Evolutionary conservation across 2,329 filamentous ascomycete genomes (phyloP), one percentile per base, ranked within the genome.

Genomic region (Epichloe amarillans): DNA sequence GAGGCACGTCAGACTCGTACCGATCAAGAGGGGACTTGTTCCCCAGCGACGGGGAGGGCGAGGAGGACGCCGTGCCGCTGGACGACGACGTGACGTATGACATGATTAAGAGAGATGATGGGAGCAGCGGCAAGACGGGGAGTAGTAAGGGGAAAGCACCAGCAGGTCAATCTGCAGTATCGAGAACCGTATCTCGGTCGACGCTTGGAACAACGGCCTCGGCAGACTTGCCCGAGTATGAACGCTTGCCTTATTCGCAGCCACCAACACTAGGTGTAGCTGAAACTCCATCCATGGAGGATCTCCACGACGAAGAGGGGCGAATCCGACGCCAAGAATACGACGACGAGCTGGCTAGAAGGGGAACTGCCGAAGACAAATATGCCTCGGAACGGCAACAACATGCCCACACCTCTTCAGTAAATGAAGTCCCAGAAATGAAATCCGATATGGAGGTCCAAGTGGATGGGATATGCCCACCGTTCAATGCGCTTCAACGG

Each of bases 71-170:
- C 1, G 80, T 95, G n/a, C 87, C 89, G 12, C 70, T 97, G 17
- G 88, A 91, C 59, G 91, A 96, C 62, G 90, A 96, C 61, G 94
- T 97, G 59, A 87, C 89, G 3, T 83, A 95, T 64, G 81, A 83
- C 3, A 73, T 96, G 54, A 83, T 89, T 53, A 79, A 85, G 49
- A 80, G 84, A 56, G 88, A 93, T 51, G 85, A 88, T 60, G 76
- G 78, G 44, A 83, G 83, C 57, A 89, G 84, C 59, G 64, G 62
- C 33, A 62, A 54, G 47, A 81, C 77, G 21, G 68, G 69, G 53
- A 78, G 74, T 54, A 82, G 75, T 57, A 82, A 81, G 56, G 79
- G 79, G 1, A 82, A 82, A 60, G 68, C 72, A 42, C 72, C 70
- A 30, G 68, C 54, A 50, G 59, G 51, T 17, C 55, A 46, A 60